Base-by-base conservation (phyloP, 163 green algal genomes). In the Coccomyxa subellipsoidea region DNA sequence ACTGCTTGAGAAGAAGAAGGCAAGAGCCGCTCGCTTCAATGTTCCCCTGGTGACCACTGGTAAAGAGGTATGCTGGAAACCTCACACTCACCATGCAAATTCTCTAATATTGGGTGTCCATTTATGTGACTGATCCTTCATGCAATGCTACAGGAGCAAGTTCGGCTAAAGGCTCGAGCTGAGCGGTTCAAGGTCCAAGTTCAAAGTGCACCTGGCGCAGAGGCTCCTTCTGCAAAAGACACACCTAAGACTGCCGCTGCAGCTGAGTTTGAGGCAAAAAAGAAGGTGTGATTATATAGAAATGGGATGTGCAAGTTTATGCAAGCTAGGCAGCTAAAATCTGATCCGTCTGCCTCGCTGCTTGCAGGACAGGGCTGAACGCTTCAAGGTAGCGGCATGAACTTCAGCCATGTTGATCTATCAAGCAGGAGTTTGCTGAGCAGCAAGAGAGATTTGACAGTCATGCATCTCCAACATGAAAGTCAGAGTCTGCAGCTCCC, bases 1-100 rank as follows among this genome's bases (percentile, higher is more conserved):
- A 73, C 2, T 36, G 66, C n/a, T 73, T 12, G 38, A 54, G 38
- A 80, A 80, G 38, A 80, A 80, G 76, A 80, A 80, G 76, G 38
- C 76, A 7, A 36, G 76, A 38, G 76, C 76, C 23, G 32, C 53
- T 38, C 76, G 76, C 76, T 80, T 80, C 38, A 80, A 80, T 38
- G 38, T 80, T 23, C 76, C 76, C 38, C 29, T 73, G n/a, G 4
- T 36, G 66, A 73, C 66, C 66, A 73, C 27, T 34, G 66, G 29
- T 35, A 7, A 73, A 35, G 66, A 73, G 66, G 66, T 73, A 23
- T 36, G 66, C n/a, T n/a, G n/a, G n/a, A n/a, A n/a, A n/a, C n/a
- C n/a, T n/a, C n/a, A n/a, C n/a, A n/a, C n/a, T n/a, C n/a, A 66
- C 47, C 47, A 12, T 66, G 47, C 12, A 66, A 29, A 12, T 18